Evolutionary conservation across 805 yeast genomes (phyloP).

Genomic region (Ogataea paraovalis): DNA sequence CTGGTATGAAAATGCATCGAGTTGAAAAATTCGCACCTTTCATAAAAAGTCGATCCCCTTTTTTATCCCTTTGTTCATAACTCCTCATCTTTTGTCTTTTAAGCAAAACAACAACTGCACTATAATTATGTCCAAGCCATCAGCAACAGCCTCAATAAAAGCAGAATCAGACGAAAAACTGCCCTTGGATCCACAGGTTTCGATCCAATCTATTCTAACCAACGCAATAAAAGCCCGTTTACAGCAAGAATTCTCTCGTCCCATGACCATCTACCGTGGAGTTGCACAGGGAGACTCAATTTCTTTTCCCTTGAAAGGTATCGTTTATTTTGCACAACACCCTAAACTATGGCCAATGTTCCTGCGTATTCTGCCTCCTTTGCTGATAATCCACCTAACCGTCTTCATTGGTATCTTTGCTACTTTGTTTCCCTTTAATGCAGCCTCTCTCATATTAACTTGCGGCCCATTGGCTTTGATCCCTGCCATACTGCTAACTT

Average conservation of each 20-base stretch:
- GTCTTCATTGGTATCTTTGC: constrained; percentile 17
- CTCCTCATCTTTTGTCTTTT: no score
- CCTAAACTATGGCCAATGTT: constrained; percentile 26
- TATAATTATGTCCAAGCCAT: no score
- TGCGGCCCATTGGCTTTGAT: constrained; percentile 29
- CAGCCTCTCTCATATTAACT: constrained; percentile 15
- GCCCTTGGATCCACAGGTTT: neutral
- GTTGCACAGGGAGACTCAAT: constrained; percentile 12
- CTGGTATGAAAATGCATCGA: no score
- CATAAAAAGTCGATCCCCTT: no score
- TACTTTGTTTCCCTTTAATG: constrained; percentile 23
- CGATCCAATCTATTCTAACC: neutral
- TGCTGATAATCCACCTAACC: constrained; percentile 17
- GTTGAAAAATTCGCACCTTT: no score
- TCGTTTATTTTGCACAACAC: constrained; percentile 22
- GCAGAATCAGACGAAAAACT: neutral
- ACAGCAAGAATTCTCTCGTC: constrained; percentile 20
- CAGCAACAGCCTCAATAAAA: no score
- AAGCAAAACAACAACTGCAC: no score
- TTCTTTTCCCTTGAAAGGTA: constrained; percentile 25
- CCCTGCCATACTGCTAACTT: constrained; percentile 20
- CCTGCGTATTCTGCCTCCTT: constrained; percentile 22
- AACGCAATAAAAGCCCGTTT: constrained; percentile 16
- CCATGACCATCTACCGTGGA: constrained; percentile 17
- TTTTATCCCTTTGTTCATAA: no score